Conservation (phyloP, 2,329 filamentous ascomycete genomes). For the Lasiodiplodia theobromae region DNA sequence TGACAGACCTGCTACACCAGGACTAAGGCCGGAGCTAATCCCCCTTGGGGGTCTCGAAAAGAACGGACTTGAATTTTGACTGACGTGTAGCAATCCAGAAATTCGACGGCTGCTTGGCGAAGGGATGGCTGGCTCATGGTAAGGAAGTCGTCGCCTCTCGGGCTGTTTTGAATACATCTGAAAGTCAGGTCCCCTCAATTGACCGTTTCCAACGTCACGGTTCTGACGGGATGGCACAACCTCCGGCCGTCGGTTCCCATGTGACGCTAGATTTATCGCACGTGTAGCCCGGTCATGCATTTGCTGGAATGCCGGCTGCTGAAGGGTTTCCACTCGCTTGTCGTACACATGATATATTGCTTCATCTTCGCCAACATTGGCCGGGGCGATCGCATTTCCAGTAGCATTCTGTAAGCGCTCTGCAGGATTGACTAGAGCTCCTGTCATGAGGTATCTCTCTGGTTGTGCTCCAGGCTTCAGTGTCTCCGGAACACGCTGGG, state of each 20-base stretch:
- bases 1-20: conserved; percentile 17
- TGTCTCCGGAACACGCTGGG: background rate
- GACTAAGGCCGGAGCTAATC: background rate
- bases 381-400: background rate
- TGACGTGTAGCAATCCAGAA: background rate
- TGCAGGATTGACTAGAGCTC: background rate
- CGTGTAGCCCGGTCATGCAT: background rate
- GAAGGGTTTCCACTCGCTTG: background rate
- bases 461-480: background rate
- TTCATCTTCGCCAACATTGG: background rate
- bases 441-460: conserved; percentile 17
- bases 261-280: background rate
- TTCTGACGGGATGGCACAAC: background rate
- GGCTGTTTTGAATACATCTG: background rate
- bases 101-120: conserved; percentile 32
- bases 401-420: background rate
- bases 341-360: background rate
- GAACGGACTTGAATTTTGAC: conserved; percentile 46
- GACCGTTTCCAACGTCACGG: background rate
- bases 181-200: background rate
- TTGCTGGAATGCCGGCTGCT: background rate
- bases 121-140: conserved; percentile 15
- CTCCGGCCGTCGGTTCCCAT: background rate
- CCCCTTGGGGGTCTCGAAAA: conserved; percentile 37
- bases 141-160: background rate